These are phyloP conservation scores for Fusarium phyllophilum DNA, from an alignment of 2,329 filamentous ascomycete species.

Conservation along the genomic window DNA sequence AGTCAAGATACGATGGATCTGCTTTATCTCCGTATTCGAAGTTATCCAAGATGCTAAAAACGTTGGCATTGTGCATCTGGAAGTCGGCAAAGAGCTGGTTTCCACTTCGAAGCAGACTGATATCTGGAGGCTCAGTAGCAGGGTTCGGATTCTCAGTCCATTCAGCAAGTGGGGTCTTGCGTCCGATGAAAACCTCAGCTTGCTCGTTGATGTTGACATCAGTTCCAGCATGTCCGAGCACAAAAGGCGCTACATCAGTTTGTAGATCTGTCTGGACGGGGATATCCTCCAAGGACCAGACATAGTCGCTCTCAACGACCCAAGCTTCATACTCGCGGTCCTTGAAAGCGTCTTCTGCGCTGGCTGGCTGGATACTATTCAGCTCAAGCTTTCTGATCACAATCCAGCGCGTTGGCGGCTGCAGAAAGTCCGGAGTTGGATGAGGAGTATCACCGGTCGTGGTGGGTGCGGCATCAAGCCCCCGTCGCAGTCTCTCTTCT, in stretches of 20 bases:
- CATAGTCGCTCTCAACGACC: constrained; percentile 54
- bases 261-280: constrained; percentile 48
- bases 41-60: constrained; percentile 54
- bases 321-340: constrained; percentile 42
- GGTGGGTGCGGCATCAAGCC: background rate
- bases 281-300: constrained; percentile 47
- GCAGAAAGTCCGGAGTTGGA: constrained; percentile 19
- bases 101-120: constrained; percentile 25
- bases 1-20: constrained; percentile 32
- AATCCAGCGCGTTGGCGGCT: constrained; percentile 51
- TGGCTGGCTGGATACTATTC: constrained; percentile 17
- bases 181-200: constrained; percentile 56
- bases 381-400: constrained; percentile 48
- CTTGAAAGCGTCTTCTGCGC: background rate
- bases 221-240: constrained; percentile 32
- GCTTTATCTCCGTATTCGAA: constrained; percentile 45
- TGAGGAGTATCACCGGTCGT: background rate
- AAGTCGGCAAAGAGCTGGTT: constrained; percentile 56
- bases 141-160: constrained; percentile 13
- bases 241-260: constrained; percentile 53
- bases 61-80: constrained; percentile 53
- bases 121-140: background rate
- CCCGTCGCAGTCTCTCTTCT: constrained; percentile 2
- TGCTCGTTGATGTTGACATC: constrained; percentile 47
- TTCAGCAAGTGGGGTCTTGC: constrained; percentile 31